Evolutionary conservation across 208 protist species (phyloP).

Genomic region (Herpetomonas samuelpessoai): DNA sequence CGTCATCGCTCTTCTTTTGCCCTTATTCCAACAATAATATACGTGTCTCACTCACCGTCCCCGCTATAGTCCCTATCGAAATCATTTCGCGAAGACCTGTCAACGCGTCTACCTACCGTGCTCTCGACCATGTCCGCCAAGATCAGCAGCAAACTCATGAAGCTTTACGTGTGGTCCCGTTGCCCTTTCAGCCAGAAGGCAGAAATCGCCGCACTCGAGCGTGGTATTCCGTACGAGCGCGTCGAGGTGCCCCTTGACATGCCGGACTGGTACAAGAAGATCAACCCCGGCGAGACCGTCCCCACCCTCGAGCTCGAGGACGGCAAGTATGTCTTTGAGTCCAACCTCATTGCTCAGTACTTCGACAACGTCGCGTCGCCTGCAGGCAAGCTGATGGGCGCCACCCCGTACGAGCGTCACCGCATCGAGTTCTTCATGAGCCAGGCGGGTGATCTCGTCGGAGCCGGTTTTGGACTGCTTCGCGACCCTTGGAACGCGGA

Average conservation of each 20-base stretch:
- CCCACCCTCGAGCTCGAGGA: slow-evolving; percentile 56
- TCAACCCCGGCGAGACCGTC: slow-evolving; percentile 74
- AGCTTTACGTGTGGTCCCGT: slow-evolving; percentile 44
- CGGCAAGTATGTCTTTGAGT: slow-evolving; percentile 60
- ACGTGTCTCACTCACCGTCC: no score
- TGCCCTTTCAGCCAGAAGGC: slow-evolving; percentile 77
- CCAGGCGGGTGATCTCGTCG: slow-evolving; percentile 53
- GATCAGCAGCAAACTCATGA: slow-evolving; percentile 14
- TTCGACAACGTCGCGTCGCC: slow-evolving; percentile 42
- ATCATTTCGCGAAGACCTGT: no score
- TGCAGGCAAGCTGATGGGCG: slow-evolving; percentile 31
- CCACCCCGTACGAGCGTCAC: slow-evolving; percentile 45
- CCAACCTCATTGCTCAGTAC: slow-evolving; percentile 69
- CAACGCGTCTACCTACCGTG: no score
- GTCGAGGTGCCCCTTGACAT: slow-evolving; percentile 43
- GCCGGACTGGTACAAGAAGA: slow-evolving; percentile 73
- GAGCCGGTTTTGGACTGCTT: slow-evolving; percentile 39
- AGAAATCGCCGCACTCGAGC: slow-evolving; percentile 56
- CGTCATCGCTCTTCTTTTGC: no score
- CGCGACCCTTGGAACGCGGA: slow-evolving; percentile 54
- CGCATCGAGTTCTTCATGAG: slow-evolving; percentile 73
- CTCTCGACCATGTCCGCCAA: background rate
- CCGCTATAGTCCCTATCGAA: no score
- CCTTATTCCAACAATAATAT: no score
- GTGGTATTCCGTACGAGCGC: slow-evolving; percentile 42